Conservation (phyloP, 129 eudicot species). For the Heracleum sosnowskyi region DNA sequence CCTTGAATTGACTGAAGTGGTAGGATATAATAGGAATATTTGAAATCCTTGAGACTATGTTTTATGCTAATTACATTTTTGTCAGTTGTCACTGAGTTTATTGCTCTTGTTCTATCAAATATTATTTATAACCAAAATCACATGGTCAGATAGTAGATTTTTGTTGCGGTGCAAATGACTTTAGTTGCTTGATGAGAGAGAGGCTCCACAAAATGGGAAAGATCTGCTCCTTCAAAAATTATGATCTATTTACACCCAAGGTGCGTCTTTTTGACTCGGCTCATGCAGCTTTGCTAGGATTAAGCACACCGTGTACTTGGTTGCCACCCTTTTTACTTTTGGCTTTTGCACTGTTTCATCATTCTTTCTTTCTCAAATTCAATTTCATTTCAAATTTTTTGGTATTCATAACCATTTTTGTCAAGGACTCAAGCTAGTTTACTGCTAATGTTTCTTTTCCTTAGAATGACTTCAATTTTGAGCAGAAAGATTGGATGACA, state of each 20-base stretch:
- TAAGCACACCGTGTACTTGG: background rate
- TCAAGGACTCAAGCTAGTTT: background rate
- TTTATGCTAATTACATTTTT: background rate
- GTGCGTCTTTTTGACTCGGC: slow-evolving; percentile 21
- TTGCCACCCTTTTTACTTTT: background rate
- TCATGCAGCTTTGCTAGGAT: background rate
- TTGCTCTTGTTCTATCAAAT: background rate
- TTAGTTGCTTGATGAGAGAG: no score
- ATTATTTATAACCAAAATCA: background rate
- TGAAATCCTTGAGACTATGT: no score
- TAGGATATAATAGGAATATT: no score
- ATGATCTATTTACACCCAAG: slow-evolving; percentile 39
- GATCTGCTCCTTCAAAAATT: slow-evolving; percentile 55
- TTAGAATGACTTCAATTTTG: slow-evolving; percentile 43
- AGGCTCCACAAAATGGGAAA: no score
- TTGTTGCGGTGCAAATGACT: no score
- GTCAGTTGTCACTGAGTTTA: background rate
- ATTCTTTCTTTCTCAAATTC: background rate
- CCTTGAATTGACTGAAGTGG: background rate
- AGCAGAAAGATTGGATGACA: slow-evolving; percentile 45
- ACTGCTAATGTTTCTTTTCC: background rate
- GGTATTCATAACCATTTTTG: background rate
- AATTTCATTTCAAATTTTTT: background rate
- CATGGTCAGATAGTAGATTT: slow-evolving; percentile 32
- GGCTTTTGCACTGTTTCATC: background rate